These are phyloP conservation scores for Carnegiea gigantea DNA, from an alignment of 179 eudicot genomes.

Conservation along the genomic window DNA sequence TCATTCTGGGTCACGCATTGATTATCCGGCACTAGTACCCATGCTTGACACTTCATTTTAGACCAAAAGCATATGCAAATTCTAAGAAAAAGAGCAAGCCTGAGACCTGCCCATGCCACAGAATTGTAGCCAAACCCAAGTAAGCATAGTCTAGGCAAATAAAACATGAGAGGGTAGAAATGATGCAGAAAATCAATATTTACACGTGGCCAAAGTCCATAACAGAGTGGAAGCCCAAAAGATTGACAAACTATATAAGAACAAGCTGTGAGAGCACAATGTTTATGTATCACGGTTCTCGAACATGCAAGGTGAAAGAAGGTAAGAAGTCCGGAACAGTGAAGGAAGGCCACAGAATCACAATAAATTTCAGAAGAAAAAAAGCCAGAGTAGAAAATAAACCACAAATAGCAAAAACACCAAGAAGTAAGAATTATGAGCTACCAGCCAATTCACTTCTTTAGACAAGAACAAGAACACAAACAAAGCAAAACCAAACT, in stretches of 20 bases:
- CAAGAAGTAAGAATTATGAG: neutral
- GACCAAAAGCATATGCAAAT: neutral
- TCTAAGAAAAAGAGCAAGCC: too few species aligned
- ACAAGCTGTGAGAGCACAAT: neutral
- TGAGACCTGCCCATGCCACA: too few species aligned
- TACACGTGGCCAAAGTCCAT: neutral
- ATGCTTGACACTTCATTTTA: neutral
- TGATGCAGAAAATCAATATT: neutral
- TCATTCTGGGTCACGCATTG: neutral
- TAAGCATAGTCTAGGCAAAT: neutral
- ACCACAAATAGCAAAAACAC: neutral
- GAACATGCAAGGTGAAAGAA: neutral
- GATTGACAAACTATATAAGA: neutral
- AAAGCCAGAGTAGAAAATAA: neutral
- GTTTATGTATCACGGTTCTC: neutral
- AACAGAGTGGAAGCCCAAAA: neutral
- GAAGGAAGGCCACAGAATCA: neutral
- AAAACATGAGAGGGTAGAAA: neutral
- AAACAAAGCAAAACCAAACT: neutral
- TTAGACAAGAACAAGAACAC: neutral
- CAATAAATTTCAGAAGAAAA: neutral
- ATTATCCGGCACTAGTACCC: too few species aligned
- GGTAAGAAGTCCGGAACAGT: too few species aligned
- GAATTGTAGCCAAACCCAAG: neutral
- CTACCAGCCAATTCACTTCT: neutral